Percentiles rank a stretch among this genome's conserved stretches.
Conservation (phyloP, 1,284 basidiomycete species). For the Cutaneotrichosporon daszewskae region DNA sequence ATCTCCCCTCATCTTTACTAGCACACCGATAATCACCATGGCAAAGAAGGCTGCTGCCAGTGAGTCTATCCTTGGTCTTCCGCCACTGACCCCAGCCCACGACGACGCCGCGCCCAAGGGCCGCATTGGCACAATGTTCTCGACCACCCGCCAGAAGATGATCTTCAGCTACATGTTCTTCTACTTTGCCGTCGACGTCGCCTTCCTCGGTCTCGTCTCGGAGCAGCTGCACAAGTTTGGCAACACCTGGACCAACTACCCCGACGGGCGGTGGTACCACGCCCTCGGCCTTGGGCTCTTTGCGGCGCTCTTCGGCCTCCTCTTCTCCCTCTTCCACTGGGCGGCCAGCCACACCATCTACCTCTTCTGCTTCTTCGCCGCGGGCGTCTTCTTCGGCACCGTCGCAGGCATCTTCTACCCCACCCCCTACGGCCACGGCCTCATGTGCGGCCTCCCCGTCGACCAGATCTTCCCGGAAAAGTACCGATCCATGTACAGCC, state of each 20-base stretch:
- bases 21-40: constrained; percentile 3
- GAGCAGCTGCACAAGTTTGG: constrained; percentile 38
- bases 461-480: constrained; percentile 23
- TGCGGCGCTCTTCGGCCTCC: constrained; percentile 26
- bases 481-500: constrained; percentile 23
- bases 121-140: constrained; percentile 16
- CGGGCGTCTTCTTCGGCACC: constrained; percentile 29
- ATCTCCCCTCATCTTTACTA: too few relatives aligned
- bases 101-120: background rate
- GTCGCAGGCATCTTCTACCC: constrained; percentile 34
- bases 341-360: constrained; percentile 22
- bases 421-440: constrained; percentile 40
- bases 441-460: constrained; percentile 33
- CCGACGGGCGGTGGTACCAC: constrained; percentile 25
- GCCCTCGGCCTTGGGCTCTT: constrained; percentile 37
- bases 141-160: constrained; percentile 21
- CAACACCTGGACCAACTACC: constrained; percentile 21
- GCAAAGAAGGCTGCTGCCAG: constrained; percentile 1
- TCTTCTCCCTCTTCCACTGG: constrained; percentile 36
- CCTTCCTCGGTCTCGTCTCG: constrained; percentile 38
- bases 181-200: constrained; percentile 53
- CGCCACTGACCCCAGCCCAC: background rate
- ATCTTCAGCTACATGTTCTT: constrained; percentile 56
- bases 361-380: constrained; percentile 16
- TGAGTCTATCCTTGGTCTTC: background rate